phyloP scores from a whole-genome alignment of 495 filamentous ascomycete genomes.

The Acidomyces sp. region DNA sequence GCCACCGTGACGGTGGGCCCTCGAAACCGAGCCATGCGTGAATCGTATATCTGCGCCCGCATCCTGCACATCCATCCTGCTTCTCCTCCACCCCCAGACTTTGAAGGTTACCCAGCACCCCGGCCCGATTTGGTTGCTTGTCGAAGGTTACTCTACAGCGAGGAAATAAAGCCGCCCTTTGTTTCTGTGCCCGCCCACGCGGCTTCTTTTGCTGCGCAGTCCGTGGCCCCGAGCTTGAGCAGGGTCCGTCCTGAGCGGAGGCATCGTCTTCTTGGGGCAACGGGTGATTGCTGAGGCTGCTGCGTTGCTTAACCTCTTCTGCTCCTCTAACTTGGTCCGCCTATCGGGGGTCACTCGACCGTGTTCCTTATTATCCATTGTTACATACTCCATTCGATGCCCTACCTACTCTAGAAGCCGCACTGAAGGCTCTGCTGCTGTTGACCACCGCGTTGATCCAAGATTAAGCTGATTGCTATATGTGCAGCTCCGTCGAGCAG shows the following conservation, averaged over 20 bases:
- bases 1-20: no score
- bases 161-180: constrained; percentile 16
- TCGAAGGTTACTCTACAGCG: constrained; percentile 20
- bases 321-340: no score
- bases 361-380: no score
- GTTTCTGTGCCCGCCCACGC: constrained; percentile 8
- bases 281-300: constrained; percentile 5
- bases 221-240: constrained; percentile 15
- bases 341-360: no score
- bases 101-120: constrained; percentile 13
- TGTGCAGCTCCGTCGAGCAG: constrained; percentile 2
- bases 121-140: constrained; percentile 6
- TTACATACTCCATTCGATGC: constrained; percentile 7
- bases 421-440: constrained; percentile 6
- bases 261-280: no score
- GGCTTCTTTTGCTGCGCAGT: constrained; percentile 2
- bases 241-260: no score
- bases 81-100: no score
- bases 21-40: no score
- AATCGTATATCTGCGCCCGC: constrained; percentile 1
- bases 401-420: constrained; percentile 4
- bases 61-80: not conserved
- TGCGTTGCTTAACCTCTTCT: no score
- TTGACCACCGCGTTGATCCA: no score
- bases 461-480: not conserved